Base-by-base conservation (phyloP, 345 rosid species). In the Lepidium africanum region DNA sequence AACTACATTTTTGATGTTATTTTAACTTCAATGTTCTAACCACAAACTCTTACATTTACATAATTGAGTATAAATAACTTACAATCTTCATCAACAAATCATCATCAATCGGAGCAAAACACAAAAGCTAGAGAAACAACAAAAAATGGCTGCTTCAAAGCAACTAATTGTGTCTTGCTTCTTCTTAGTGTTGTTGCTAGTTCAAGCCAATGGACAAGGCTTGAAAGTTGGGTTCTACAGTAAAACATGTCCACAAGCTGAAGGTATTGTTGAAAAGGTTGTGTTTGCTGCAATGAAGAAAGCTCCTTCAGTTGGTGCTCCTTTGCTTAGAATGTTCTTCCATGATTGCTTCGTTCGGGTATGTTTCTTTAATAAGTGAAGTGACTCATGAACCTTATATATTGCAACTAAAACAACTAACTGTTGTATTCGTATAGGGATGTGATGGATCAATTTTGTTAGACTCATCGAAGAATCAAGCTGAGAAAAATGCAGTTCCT, bases 311-410 rank as follows among this genome's bases (percentile, higher is more conserved):
- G 9, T 73, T 65, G 81, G 88, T 5, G 87, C 91, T 12, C 83
- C 82, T 76, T 67, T 82, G 47, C 83, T 88, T 14, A 74, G 92
- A 62, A 78, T 83, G 88, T 85, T 81, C 61, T 78, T 86, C 72
- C 96, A 83, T 33, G 96, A 79, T 55, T 85, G 91, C 67, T 82
- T 86, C 33, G 84, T 86, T 14, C 69, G 85, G 83, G 92, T 88
- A 80, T 10, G 63, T 65, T 35, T 12, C 19, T 47, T 32, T 15
- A 3, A 67, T 16, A n/a, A 13, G 4, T 63, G 39, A 5, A 33
- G 5, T 23, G 58, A 14, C 12, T 52, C n/a, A 10, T 43, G 2
- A 9, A 9, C 59, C 43, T 14, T 27, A 5, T 50, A 35, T 15
- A 14, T 9, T 32, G 30, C 36, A 6, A 7, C 49, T 16, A 39